Evolutionary conservation across 1,284 basidiomycete species (phyloP).

Genomic region (Boletus sp.): DNA sequence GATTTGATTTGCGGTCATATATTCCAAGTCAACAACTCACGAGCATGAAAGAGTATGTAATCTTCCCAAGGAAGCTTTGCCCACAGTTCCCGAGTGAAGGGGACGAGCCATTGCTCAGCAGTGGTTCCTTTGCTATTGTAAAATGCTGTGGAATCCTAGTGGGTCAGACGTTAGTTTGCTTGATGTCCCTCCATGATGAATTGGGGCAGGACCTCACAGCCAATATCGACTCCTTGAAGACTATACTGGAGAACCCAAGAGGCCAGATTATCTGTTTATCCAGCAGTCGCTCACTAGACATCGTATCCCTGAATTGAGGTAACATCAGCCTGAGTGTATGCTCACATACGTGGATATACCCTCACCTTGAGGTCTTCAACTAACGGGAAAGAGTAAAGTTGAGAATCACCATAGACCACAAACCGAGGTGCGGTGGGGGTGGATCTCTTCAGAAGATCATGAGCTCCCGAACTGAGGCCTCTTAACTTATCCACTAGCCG

Average conservation of each 20-base stretch:
- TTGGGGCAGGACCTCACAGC: constrained; percentile 3
- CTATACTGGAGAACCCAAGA: constrained; percentile 5
- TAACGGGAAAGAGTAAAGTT: not conserved
- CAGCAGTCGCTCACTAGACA: constrained; percentile 3
- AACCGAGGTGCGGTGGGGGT: not conserved
- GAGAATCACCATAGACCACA: not conserved
- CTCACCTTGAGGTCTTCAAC: not conserved
- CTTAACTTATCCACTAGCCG: not conserved
- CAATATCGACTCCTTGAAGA: constrained; percentile 6
- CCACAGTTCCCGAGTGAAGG: constrained; percentile 1
- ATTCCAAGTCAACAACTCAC: not conserved
- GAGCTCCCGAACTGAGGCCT: not conserved
- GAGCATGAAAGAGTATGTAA: constrained; percentile 2
- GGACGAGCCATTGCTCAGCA: constrained; percentile 7
- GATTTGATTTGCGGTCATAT: not conserved
- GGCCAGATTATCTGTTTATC: not conserved
- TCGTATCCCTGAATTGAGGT: not conserved
- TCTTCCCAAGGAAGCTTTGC: constrained; percentile 2
- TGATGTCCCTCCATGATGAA: not conserved
- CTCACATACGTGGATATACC: not conserved
- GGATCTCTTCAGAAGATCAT: not conserved
- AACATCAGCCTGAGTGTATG: not conserved
- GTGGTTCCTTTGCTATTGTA: not conserved
- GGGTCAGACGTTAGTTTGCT: not conserved
- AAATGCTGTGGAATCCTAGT: constrained; percentile 3